Evolutionary conservation across 2,329 filamentous ascomycete genomes (phyloP).

Genomic region (Ophiocordyceps polyrhachis-furcata): DNA sequence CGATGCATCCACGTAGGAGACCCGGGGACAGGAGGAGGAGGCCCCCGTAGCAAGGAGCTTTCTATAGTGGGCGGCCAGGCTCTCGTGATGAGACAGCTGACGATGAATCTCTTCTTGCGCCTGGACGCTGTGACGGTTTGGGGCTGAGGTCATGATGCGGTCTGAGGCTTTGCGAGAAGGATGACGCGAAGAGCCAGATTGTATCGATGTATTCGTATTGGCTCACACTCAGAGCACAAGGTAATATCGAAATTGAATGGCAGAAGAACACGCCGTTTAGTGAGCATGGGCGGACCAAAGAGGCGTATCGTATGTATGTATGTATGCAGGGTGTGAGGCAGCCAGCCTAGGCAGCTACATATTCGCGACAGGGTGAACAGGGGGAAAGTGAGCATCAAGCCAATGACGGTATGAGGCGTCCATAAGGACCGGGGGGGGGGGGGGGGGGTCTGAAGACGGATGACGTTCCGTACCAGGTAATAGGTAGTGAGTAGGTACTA

Average conservation of each 20-base stretch:
- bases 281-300: background rate
- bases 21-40: too few species aligned
- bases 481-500: background rate
- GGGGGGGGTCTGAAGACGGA: background rate
- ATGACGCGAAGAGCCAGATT: too few species aligned
- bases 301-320: background rate
- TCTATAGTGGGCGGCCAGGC: background rate
- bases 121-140: background rate
- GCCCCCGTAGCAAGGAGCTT: background rate
- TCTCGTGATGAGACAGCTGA: background rate
- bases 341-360: background rate
- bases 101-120: constrained; percentile 1
- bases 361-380: background rate
- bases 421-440: background rate
- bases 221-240: background rate
- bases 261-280: background rate
- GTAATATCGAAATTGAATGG: background rate
- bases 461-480: background rate
- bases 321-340: background rate
- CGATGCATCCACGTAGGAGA: too few species aligned
- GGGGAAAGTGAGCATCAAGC: background rate
- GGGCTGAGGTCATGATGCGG: constrained; percentile 1
- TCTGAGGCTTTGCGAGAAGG: background rate
- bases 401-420: constrained; percentile 1
- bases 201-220: background rate